Evolutionary conservation across 1,284 basidiomycete genomes (phyloP).

Genomic region (Kwoniella shivajii): DNA sequence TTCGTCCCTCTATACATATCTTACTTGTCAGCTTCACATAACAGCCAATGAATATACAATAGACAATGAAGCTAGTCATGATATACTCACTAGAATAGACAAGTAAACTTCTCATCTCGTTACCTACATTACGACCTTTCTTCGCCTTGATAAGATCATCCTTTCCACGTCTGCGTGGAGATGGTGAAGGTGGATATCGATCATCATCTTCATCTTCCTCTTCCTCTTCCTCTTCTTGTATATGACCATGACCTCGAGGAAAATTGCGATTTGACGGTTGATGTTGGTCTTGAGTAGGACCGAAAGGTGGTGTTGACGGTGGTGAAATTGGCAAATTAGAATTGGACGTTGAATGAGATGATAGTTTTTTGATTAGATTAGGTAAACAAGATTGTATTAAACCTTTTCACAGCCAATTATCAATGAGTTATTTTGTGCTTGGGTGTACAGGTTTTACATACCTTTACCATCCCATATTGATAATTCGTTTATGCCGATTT

Average conservation of each 20-base stretch:
- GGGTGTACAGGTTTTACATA: too few relatives aligned
- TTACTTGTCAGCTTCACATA: too few relatives aligned
- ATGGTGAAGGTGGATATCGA: not conserved
- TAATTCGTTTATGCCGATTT: conserved; percentile 35
- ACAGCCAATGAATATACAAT: too few relatives aligned
- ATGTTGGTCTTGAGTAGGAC: conserved; percentile 12
- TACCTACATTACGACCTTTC: not conserved
- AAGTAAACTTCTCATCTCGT: not conserved
- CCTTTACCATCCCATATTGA: conserved; percentile 36
- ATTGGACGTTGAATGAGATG: not conserved
- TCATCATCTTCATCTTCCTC: not conserved
- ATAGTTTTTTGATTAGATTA: conserved; percentile 8
- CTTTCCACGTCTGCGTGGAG: not conserved
- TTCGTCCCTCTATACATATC: too few relatives aligned
- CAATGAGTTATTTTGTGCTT: too few relatives aligned
- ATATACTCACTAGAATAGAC: not conserved
- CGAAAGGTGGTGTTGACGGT: conserved; percentile 7
- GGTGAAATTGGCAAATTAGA: conserved; percentile 11
- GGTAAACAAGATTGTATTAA: conserved; percentile 17
- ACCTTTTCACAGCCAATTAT: too few relatives aligned
- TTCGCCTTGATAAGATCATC: not conserved
- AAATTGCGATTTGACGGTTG: too few relatives aligned
- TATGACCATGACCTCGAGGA: too few relatives aligned
- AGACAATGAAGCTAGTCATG: too few relatives aligned
- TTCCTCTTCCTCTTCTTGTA: too few relatives aligned